These are phyloP conservation scores for Podila verticillata DNA, from an alignment of 192 early-diverging fungal genomes.

Conservation along the genomic window DNA sequence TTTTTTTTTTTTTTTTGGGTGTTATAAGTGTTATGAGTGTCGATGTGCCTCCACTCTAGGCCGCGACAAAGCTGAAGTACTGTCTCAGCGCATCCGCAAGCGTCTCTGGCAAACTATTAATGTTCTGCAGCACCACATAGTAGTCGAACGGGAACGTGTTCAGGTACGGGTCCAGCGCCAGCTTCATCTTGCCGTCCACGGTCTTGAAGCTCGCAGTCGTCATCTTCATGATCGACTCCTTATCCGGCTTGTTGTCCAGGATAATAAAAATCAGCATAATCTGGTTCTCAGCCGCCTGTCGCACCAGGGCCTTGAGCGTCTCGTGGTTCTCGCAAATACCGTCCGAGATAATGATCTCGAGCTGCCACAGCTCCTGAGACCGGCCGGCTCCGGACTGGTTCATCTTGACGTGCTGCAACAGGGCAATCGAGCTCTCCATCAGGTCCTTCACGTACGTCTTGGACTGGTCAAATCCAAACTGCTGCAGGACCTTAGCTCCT, in stretches of 20 bases:
- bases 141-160: slow-evolving; percentile 99
- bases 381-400: slow-evolving; percentile 44
- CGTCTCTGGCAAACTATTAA: slow-evolving; percentile 87
- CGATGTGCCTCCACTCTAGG: slow-evolving; percentile 8
- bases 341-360: slow-evolving; percentile 96
- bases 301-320: slow-evolving; percentile 82
- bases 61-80: slow-evolving; percentile 88
- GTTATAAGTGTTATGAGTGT: not conserved
- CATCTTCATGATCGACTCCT: slow-evolving; percentile 91
- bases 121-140: slow-evolving; percentile 91
- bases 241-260: slow-evolving; percentile 83
- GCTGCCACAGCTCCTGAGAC: slow-evolving; percentile 91
- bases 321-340: slow-evolving; percentile 97
- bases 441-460: slow-evolving; percentile 88
- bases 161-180: slow-evolving; percentile 86
- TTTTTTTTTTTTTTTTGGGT: not conserved
- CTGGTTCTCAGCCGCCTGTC: slow-evolving; percentile 82
- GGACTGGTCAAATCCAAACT: slow-evolving; percentile 92
- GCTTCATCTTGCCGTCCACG: slow-evolving; percentile 65
- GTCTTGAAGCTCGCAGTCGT: slow-evolving; percentile 85
- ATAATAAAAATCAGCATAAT: slow-evolving; percentile 98
- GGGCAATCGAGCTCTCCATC: slow-evolving; percentile 83
- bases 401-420: slow-evolving; percentile 80
- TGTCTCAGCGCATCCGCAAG: slow-evolving; percentile 94
- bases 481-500: slow-evolving; percentile 89